phyloP scores from a whole-genome alignment of 805 yeast species.

The Maudiozyma bulderi region DNA sequence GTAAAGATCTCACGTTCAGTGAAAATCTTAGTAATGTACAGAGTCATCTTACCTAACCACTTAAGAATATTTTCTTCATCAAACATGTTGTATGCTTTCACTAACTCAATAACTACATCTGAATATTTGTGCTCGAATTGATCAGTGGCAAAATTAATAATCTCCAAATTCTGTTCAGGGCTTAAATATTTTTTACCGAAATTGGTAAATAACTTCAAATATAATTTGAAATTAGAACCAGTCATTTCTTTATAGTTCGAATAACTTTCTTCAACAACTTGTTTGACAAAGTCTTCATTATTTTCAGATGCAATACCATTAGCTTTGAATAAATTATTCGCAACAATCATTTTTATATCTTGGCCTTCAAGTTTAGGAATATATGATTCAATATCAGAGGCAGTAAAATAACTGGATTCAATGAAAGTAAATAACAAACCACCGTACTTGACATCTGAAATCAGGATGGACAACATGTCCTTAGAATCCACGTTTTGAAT shows the following conservation, averaged over 20 bases:
- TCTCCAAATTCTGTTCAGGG: conserved; percentile 15
- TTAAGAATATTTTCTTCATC: conserved; percentile 16
- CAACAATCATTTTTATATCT: conserved; percentile 21
- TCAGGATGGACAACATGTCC: conserved; percentile 4
- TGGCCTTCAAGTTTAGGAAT: conserved; percentile 8
- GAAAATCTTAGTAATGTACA: conserved; percentile 54
- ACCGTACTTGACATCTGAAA: conserved; percentile 1
- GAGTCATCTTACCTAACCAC: conserved; percentile 51
- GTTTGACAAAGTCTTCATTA: conserved; percentile 9
- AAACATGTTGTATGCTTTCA: conserved; percentile 8
- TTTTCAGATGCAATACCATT: conserved; percentile 6
- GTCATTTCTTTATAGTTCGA: conserved; percentile 1
- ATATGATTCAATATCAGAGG: conserved; percentile 4
- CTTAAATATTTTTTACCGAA: conserved; percentile 2
- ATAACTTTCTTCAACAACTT: conserved; percentile 8
- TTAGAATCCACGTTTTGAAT: conserved; percentile 6
- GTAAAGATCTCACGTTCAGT: conserved; percentile 37
- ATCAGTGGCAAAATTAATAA: conserved; percentile 24
- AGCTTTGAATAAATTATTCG: conserved; percentile 13
- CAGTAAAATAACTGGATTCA: conserved; percentile 6
- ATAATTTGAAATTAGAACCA: conserved; percentile 5
- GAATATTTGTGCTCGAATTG: conserved; percentile 25
- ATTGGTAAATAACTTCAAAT: conserved; percentile 8
- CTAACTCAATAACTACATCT: conserved; percentile 21
- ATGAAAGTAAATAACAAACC: conserved; percentile 9